Base-by-base conservation (phyloP, 2,329 filamentous ascomycete species). In the Colletotrichum spinosum region DNA sequence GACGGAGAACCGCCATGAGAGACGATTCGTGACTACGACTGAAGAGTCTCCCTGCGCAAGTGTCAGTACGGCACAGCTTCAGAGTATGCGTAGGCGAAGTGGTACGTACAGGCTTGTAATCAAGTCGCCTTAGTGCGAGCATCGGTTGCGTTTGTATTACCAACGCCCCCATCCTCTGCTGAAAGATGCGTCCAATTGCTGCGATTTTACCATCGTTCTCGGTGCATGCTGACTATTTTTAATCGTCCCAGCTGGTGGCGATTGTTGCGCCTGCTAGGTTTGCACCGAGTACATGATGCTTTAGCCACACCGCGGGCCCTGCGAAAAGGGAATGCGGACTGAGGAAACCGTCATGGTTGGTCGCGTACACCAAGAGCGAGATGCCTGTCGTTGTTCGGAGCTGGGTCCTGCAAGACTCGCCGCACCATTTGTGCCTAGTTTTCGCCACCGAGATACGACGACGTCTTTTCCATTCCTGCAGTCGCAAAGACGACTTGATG, bases 321-420 rank as follows among this genome's bases (percentile, higher is more conserved):
- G 4, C 25, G 25, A 25, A 25, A 25, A 25, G 25, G 25, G 25
- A 25, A 25, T 25, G 25, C 25, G 25, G 25, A 25, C 4, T 25
- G 25, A 25, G 25, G 25, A 25, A 5, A 25, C 25, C 5, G 25
- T 25, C 25, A 2, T 25, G 25, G 25, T 25, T 25, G 25, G 25
- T 25, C 25, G 25, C 25, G 25, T 25, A 25, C 25, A 25, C 25
- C 25, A 25, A 52, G 46, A 52, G 45, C 46, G 33, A 56, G 41
- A 25, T 25, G 25, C 25, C 25, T 25, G 25, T 25, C 25, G 25
- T 25, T 25, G 25, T 25, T 61, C 52, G 58, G 62, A 65, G 58
- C 48, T 62, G 52, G 58, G 62, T 65, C 58, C 58, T 65, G 48
- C 41, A 17, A 62, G 58, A 17, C 58, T 56, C 52, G 52, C 44